Evolutionary conservation across 2,329 filamentous ascomycete genomes (phyloP), one percentile per base, ranked within the genome.

Genomic region (Venturia nashicola): DNA sequence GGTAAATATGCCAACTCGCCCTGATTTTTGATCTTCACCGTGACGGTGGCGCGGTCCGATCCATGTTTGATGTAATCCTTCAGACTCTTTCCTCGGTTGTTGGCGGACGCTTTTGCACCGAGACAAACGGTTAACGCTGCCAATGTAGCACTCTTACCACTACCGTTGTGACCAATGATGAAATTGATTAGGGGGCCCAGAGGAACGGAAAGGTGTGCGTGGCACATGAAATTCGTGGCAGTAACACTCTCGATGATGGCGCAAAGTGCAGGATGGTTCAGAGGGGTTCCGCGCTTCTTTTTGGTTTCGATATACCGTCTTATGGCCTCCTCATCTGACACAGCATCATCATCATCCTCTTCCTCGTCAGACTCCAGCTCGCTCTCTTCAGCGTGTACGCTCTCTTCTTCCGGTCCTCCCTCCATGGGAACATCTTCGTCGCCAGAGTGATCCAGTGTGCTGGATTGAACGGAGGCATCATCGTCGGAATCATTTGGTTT

Each of bases 101-200:
- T 97, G 18, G 90, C 85, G 63, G 90, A 90, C 1, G 94, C 92
- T 74, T 97, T 97, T 23, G 90, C 93, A 66, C 94, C 94, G n/a
- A 99, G 80, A 71, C 94, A 97, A 42, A 99, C 81, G 0, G 91
- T 96, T 67, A 99, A 84, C 5, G 91, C 94, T 0, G 94, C 97
- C 36, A 99, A 78, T 16, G 97, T 88, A 2, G 94, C 94, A 73
- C 94, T 99, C 78, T 99, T 99, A 43, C 94, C 94, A 72, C 93
- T 97, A 40, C 94, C 94, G 72, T 99, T 99, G 74, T 96, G 91
- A 18, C 94, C 94, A 64, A 97, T 92, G 66, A 99, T 92, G 76
- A 99, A 99, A 75, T 99, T 99, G 74, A 99, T 95, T 44, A 97
- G 79, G 0, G 94, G 94, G 0, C 94, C 94, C n/a, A 99, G 80